Conservation (phyloP, 768 basidiomycete species). For the Ramaria sp. region DNA sequence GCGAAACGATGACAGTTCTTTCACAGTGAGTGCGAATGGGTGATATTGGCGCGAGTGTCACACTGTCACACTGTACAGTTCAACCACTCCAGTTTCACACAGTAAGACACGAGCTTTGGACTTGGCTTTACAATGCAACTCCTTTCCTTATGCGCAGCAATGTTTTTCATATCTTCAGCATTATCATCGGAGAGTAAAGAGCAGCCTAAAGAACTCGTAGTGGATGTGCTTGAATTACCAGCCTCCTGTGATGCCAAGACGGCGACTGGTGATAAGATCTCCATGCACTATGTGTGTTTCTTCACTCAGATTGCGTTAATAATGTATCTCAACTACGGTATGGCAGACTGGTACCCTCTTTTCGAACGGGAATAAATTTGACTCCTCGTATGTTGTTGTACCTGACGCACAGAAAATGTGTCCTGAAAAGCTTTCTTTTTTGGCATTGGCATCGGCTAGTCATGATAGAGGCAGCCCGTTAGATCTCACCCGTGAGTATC, state of each 20-base stretch:
- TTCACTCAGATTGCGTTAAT: constrained; percentile 8
- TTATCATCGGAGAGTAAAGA: constrained; percentile 14
- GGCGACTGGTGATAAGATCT: constrained; percentile 48
- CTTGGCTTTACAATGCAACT: neutral
- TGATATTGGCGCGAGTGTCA: constrained; percentile 3
- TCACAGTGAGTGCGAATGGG: constrained; percentile 2
- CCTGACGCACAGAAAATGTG: neutral
- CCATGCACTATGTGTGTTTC: constrained; percentile 67
- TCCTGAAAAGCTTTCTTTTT: neutral
- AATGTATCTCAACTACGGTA: neutral
- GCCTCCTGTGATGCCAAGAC: constrained; percentile 45
- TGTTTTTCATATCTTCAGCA: neutral
- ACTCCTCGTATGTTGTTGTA: constrained; percentile 54
- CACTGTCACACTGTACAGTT: constrained; percentile 30
- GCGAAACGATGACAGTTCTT: constrained; percentile 16
- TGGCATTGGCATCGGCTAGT: constrained; percentile 27
- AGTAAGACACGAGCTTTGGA: neutral
- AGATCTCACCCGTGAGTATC: constrained; percentile 57
- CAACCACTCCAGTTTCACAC: neutral
- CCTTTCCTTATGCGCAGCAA: neutral
- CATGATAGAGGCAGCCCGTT: constrained; percentile 66
- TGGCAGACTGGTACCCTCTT: constrained; percentile 72
- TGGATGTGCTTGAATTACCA: constrained; percentile 53
- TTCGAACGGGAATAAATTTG: constrained; percentile 72
- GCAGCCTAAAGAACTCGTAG: constrained; percentile 44